These are phyloP conservation scores for Coix lacrymajobi DNA, from an alignment of 176 grass and related monocot genomes.

Conservation along the genomic window DNA sequence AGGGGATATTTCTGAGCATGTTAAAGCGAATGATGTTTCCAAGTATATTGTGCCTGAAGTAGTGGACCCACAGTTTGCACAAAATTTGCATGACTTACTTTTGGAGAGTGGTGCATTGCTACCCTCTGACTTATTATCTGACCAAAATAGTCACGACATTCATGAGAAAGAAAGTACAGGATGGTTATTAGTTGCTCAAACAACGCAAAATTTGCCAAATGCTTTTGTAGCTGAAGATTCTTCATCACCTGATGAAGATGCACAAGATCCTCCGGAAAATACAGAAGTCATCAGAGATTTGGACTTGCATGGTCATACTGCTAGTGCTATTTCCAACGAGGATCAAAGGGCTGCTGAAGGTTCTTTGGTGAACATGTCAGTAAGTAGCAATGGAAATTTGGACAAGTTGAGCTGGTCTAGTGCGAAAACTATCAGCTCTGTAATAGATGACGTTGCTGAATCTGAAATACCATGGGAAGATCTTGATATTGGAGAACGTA, in stretches of 20 bases:
- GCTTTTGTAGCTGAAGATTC: conserved; percentile 21
- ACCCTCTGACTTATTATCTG: conserved; percentile 51
- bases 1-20: conserved; percentile 33
- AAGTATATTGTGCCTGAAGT: conserved; percentile 52
- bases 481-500: conserved; percentile 89
- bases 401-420: conserved; percentile 40
- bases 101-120: conserved; percentile 60
- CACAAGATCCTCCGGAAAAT: conserved; percentile 14
- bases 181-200: conserved; percentile 33
- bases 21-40: conserved; percentile 57
- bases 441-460: conserved; percentile 72
- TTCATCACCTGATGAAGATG: conserved; percentile 36
- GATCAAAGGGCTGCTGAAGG: conserved; percentile 35
- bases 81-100: conserved; percentile 64
- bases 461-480: conserved; percentile 95
- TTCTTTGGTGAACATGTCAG: conserved; percentile 24
- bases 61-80: conserved; percentile 52
- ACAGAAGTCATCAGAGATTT: conserved; percentile 32
- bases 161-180: conserved; percentile 17
- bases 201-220: conserved; percentile 16
- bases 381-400: conserved; percentile 35
- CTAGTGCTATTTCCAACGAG: conserved; percentile 26
- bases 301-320: conserved; percentile 7
- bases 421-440: conserved; percentile 53
- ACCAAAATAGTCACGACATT: conserved; percentile 33